Percentiles rank a stretch among this genome's conserved stretches.
Conservation (phyloP, 176 grass and related monocot species). For the Urochloa ruziziensis region DNA sequence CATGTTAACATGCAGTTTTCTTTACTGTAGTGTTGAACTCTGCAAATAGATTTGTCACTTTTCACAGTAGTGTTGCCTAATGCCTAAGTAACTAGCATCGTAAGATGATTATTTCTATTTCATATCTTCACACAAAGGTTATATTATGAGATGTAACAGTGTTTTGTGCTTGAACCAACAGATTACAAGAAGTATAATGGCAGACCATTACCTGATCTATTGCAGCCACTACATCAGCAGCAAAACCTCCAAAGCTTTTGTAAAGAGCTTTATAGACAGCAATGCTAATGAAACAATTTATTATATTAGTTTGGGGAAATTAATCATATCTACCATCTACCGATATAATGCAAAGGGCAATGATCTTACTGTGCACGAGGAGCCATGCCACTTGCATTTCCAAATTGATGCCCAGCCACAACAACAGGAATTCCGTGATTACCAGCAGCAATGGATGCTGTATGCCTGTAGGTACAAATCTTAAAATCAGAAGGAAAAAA, state of each 20-base stretch:
- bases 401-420: slow-evolving; percentile 90
- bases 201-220: slow-evolving; percentile 81
- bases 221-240: slow-evolving; percentile 98
- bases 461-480: slow-evolving; percentile 64
- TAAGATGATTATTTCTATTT: not conserved
- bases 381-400: slow-evolving; percentile 98
- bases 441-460: slow-evolving; percentile 90
- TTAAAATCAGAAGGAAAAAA: not conserved
- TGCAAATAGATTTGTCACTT: not conserved
- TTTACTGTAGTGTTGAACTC: slow-evolving; percentile 10
- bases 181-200: slow-evolving; percentile 13
- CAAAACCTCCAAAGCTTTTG: slow-evolving; percentile 98
- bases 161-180: slow-evolving; percentile 1
- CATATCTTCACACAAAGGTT: not conserved
- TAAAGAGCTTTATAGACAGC: slow-evolving; percentile 99
- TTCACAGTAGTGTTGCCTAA: not conserved
- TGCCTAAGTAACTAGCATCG: not conserved
- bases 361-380: slow-evolving; percentile 95
- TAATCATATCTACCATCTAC: not conserved
- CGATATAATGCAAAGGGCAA: slow-evolving; percentile 6
- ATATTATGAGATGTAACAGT: not conserved
- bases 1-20: not conserved
- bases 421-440: slow-evolving; percentile 91
- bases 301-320: slow-evolving; percentile 7
- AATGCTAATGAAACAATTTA: slow-evolving; percentile 56